phyloP scores from a whole-genome alignment of 192 early-diverging fungal species.

The Dimargaris verticillata region DNA sequence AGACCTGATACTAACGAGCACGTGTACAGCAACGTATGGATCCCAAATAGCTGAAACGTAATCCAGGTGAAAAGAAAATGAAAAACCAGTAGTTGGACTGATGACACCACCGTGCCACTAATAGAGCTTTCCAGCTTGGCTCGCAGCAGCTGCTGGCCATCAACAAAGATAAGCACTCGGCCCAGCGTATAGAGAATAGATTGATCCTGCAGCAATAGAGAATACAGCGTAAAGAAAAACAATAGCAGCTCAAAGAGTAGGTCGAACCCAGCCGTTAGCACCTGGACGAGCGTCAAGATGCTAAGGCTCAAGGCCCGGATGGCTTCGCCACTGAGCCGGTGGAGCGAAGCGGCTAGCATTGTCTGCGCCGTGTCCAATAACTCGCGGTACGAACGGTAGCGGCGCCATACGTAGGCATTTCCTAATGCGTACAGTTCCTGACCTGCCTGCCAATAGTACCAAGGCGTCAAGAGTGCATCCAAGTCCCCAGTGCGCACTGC shows the following conservation, averaged over 20 bases:
- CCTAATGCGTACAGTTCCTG: neutral
- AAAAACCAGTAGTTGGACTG: constrained; percentile 5
- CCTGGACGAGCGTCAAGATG: neutral
- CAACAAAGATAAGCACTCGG: constrained; percentile 8
- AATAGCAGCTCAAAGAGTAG: neutral
- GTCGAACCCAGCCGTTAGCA: constrained; percentile 4
- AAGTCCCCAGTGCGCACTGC: neutral
- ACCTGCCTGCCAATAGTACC: neutral
- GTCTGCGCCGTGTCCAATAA: neutral
- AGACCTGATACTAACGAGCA: constrained; percentile 4
- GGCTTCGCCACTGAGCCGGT: neutral
- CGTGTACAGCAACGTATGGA: constrained; percentile 6
- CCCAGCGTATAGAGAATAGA: constrained; percentile 6
- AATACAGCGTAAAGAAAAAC: constrained; percentile 11
- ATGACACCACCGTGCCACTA: constrained; percentile 2
- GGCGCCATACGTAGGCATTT: too few species aligned
- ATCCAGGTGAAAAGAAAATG: constrained; percentile 6
- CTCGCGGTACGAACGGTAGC: neutral
- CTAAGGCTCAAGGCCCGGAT: constrained; percentile 4
- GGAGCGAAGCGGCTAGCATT: neutral
- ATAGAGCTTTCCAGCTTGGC: neutral
- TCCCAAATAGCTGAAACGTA: neutral
- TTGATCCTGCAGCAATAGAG: constrained; percentile 6
- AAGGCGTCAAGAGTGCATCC: neutral
- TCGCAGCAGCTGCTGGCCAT: constrained; percentile 6